phyloP scores from a whole-genome alignment of 1,139 yeast genomes.

The Geotrichum citri-aurantii region DNA sequence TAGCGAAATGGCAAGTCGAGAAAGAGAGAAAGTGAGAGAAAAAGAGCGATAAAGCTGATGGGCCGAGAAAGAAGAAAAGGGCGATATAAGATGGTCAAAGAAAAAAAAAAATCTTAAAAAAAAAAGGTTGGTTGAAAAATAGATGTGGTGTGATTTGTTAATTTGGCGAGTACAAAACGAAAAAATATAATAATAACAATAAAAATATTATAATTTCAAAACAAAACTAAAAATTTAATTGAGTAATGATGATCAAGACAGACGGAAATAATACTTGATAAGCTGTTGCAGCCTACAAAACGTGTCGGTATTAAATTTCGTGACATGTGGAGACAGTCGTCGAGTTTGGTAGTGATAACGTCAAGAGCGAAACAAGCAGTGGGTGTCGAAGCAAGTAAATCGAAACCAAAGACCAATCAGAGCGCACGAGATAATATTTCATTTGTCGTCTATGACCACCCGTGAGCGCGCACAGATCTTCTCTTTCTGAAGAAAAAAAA shows the following conservation, averaged over 20 bases:
- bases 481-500: no score
- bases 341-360: background rate
- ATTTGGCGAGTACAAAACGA: background rate
- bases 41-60: background rate
- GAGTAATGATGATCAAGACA: background rate
- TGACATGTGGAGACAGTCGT: background rate
- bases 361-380: background rate
- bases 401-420: background rate
- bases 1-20: background rate
- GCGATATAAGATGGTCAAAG: background rate
- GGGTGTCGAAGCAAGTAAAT: background rate
- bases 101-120: background rate
- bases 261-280: background rate
- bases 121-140: background rate
- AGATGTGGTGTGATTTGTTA: constrained; percentile 7
- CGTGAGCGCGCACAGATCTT: background rate
- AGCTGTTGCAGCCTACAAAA: background rate
- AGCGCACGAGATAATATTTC: background rate
- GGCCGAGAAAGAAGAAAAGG: background rate
- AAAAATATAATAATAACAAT: background rate
- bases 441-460: background rate
- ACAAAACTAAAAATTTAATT: background rate
- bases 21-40: background rate
- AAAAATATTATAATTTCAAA: background rate
- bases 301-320: no score